Conservation (phyloP, 805 yeast genomes). For the Starmerella gropengiesseri region DNA sequence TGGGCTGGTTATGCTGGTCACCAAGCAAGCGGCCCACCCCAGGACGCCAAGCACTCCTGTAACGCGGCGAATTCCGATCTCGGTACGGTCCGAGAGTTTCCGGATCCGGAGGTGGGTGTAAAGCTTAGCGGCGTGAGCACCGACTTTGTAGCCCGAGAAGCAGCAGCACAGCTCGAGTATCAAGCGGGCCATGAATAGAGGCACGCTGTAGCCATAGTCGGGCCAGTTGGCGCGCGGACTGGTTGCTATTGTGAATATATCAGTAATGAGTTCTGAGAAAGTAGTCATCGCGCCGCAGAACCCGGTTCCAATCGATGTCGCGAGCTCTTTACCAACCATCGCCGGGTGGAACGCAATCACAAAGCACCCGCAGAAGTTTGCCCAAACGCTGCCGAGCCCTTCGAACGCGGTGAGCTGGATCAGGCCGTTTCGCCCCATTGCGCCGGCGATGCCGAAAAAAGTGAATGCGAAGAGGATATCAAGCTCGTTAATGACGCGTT, state of each 20-base stretch:
- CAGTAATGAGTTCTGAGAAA: conserved; percentile 54
- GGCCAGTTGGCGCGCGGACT: conserved; percentile 39
- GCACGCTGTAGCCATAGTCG: conserved; percentile 65
- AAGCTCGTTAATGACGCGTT: conserved; percentile 3
- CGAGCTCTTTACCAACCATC: conserved; percentile 22
- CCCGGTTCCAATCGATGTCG: conserved; percentile 55
- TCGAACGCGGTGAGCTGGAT: conserved; percentile 40
- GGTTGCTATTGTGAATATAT: conserved; percentile 42
- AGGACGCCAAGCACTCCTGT: conserved; percentile 27
- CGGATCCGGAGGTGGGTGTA: neutral
- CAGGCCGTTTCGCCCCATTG: conserved; percentile 46
- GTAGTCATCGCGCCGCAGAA: conserved; percentile 78
- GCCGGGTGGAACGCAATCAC: conserved; percentile 47
- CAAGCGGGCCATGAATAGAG: conserved; percentile 58
- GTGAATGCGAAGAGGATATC: conserved; percentile 26
- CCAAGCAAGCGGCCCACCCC: conserved; percentile 36
- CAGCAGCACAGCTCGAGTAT: conserved; percentile 53
- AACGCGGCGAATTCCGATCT: conserved; percentile 5
- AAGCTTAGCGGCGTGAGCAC: conserved; percentile 37
- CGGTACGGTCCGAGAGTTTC: neutral
- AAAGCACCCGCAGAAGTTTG: conserved; percentile 62
- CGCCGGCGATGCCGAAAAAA: conserved; percentile 40
- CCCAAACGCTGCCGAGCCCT: conserved; percentile 63
- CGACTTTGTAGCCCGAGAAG: conserved; percentile 46
- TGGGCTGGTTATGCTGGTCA: conserved; percentile 36